Percentiles rank a stretch among this genome's conserved stretches.
These are phyloP conservation scores for Centaurea solstitialis DNA, from an alignment of 129 eudicot genomes.

Conservation along the genomic window DNA sequence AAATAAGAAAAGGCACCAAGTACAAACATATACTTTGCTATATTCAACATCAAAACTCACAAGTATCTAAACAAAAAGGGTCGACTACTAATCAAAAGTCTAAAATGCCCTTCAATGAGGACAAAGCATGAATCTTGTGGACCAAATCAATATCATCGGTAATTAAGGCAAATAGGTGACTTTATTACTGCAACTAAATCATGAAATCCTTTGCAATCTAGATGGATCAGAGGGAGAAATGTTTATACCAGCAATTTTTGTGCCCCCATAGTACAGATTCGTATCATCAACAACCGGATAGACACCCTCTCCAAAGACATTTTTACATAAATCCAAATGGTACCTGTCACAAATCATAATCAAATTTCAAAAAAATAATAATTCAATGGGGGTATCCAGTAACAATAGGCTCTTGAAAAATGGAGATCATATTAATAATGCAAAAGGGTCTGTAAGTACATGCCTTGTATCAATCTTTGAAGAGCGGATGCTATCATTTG, in stretches of 20 bases:
- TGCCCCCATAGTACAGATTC: constrained; percentile 93
- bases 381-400: not conserved
- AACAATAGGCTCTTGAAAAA: not conserved
- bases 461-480: constrained; percentile 71
- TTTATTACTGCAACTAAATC: not conserved
- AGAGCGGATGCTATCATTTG: constrained; percentile 86
- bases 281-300: constrained; percentile 83
- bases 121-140: not conserved
- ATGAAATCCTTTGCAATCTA: not conserved
- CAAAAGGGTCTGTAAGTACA: constrained; percentile 4
- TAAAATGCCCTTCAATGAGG: constrained; percentile 5
- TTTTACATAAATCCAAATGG: constrained; percentile 96
- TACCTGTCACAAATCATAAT: constrained; percentile 57
- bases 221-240: not conserved
- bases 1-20: not conserved
- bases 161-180: not conserved
- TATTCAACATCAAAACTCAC: not conserved
- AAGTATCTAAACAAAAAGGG: not conserved
- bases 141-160: not conserved
- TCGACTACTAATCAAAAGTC: constrained; percentile 12
- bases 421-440: not conserved
- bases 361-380: not conserved
- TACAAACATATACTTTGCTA: not conserved
- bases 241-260: constrained; percentile 71
- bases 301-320: constrained; percentile 87